phyloP scores from a whole-genome alignment of 2,329 filamentous ascomycete genomes.

The Blastomyces emzantsi region DNA sequence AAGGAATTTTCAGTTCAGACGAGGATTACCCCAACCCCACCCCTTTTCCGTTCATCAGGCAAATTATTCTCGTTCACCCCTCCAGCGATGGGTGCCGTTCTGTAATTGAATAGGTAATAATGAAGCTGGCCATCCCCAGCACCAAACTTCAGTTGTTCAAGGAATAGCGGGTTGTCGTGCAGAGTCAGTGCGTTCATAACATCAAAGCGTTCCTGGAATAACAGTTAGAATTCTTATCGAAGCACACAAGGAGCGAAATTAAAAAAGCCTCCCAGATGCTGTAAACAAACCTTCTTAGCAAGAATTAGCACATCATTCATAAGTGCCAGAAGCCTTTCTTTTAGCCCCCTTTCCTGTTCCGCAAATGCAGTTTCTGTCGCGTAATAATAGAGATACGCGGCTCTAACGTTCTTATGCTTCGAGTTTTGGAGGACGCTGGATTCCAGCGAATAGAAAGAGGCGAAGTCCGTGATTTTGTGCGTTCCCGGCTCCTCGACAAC shows the following conservation, averaged over 20 bases:
- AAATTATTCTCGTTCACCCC: conserved; percentile 73
- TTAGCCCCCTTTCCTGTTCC: conserved; percentile 50
- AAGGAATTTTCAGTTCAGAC: conserved; percentile 38
- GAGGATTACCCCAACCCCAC: conserved; percentile 87
- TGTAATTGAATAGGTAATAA: conserved; percentile 97
- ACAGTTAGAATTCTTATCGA: neutral
- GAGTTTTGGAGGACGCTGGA: conserved; percentile 79
- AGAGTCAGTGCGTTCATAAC: conserved; percentile 94
- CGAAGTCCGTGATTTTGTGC: conserved; percentile 86
- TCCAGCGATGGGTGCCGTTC: conserved; percentile 72
- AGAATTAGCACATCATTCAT: conserved; percentile 79
- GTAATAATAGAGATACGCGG: conserved; percentile 97
- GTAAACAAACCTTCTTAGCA: conserved; percentile 58
- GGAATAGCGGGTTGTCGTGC: conserved; percentile 88
- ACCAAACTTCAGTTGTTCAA: conserved; percentile 90
- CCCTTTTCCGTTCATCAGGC: conserved; percentile 66
- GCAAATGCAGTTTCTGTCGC: conserved; percentile 69
- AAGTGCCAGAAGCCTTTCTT: conserved; percentile 69
- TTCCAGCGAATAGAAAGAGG: conserved; percentile 93
- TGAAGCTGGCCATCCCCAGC: conserved; percentile 90
- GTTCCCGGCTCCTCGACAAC: conserved; percentile 68
- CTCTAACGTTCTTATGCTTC: conserved; percentile 70
- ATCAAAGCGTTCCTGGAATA: conserved; percentile 61
- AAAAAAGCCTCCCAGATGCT: neutral
- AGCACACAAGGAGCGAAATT: neutral